A percentile compares a stretch with the other conserved stretches of the same genome.
These are phyloP conservation scores for Proliferodiscus dingleyae DNA, from an alignment of 2,329 filamentous ascomycete genomes.

Conservation along the genomic window DNA sequence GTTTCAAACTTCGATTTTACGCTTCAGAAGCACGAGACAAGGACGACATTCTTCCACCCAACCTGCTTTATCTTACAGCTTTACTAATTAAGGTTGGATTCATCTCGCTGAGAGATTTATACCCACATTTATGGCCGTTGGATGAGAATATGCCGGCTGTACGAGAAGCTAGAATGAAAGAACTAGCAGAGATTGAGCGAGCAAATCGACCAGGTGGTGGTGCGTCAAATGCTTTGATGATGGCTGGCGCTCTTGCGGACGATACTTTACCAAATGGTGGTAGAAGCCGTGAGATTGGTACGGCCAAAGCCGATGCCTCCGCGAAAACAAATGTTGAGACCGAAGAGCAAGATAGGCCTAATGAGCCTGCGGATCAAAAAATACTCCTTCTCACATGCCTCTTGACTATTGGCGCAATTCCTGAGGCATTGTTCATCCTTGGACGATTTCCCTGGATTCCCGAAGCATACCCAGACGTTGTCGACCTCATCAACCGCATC, in stretches of 20 bases:
- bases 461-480: constrained; percentile 76
- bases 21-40: constrained; percentile 72
- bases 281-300: constrained; percentile 44
- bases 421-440: constrained; percentile 87
- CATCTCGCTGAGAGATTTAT: constrained; percentile 85
- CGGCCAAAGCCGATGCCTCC: constrained; percentile 45
- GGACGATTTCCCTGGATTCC: constrained; percentile 91
- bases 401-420: constrained; percentile 84
- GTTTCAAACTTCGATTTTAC: constrained; percentile 96
- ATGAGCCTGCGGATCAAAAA: constrained; percentile 84
- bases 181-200: constrained; percentile 73
- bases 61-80: constrained; percentile 86
- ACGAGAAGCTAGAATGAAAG: constrained; percentile 64
- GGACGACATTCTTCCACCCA: constrained; percentile 77
- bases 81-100: constrained; percentile 96
- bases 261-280: constrained; percentile 56
- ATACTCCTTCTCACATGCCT: constrained; percentile 77
- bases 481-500: constrained; percentile 78
- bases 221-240: constrained; percentile 75
- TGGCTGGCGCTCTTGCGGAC: constrained; percentile 81
- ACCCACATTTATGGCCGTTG: constrained; percentile 81
- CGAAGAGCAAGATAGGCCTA: constrained; percentile 47
- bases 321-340: constrained; percentile 41
- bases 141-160: constrained; percentile 79
- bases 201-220: constrained; percentile 64